Evolutionary conservation across 192 early-diverging fungal genomes (phyloP).

Genomic region (Blastocladiella britannica): DNA sequence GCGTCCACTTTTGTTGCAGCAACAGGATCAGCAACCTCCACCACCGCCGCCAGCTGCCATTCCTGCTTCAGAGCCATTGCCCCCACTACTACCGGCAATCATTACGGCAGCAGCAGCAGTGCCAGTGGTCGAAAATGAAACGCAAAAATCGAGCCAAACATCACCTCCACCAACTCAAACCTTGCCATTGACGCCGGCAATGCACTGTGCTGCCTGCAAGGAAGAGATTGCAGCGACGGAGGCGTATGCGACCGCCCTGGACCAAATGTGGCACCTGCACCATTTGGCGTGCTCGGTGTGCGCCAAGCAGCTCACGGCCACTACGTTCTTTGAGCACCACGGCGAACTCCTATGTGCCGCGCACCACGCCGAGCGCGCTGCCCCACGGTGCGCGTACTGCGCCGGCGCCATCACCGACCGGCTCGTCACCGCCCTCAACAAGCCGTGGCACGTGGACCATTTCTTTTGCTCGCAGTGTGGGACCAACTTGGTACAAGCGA

Average conservation of each 20-base stretch:
- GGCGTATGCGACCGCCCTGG: neutral
- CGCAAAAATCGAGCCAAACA: too few species aligned
- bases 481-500: constrained; percentile 1
- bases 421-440: constrained; percentile 8
- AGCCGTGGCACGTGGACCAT: constrained; percentile 15
- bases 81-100: too few species aligned
- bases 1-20: too few species aligned
- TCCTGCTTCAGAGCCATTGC: too few species aligned
- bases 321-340: constrained; percentile 15
- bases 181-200: too few species aligned
- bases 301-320: constrained; percentile 12
- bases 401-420: neutral
- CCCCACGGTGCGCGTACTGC: neutral
- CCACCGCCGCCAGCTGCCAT: too few species aligned
- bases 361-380: constrained; percentile 6
- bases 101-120: too few species aligned
- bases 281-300: constrained; percentile 8
- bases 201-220: too few species aligned
- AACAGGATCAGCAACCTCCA: too few species aligned
- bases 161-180: too few species aligned
- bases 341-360: constrained; percentile 15
- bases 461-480: constrained; percentile 23
- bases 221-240: too few species aligned
- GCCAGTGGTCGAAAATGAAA: too few species aligned
- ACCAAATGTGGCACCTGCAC: neutral